Base-by-base conservation (phyloP, 306 rosid species). In the Quercus wislizeni region DNA sequence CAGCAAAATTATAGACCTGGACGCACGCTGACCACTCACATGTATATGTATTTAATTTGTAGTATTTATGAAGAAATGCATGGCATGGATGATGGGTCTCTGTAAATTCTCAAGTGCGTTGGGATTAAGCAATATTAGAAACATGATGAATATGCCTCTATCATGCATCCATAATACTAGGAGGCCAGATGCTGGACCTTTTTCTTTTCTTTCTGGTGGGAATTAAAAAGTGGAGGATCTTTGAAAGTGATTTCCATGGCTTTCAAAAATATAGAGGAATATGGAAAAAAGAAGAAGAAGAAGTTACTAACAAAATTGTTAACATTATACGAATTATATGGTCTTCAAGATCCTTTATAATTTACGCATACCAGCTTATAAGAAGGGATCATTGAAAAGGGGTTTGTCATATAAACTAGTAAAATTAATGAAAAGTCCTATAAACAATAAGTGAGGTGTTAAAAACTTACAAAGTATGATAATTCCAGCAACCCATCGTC, bases 401-500 rank as follows among this genome's bases (percentile, higher is more conserved):
- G 14, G 54, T 59, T 59, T 59, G 31, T 4, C 33, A 63, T 33
- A 65, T 18, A 10, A 65, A 9, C 71, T 68, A 21, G 27, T 33
- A 18, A 68, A 18, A 4, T 68, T 11, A 28, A 35, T n/a, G 52
- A 15, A 38, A 15, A 31, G 31, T 65, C 71, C 12, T 17, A 15
- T 25, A 28, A 30, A 28, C 23, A 28, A 17, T 6, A 5, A 21
- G 18, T 5, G 25, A 67, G 38, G 58, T 23, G 12, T 41, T 41
- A 41, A 41, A 8, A 41, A 41, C 94, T 90, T 93, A 96, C 99
- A 80, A 67, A 96, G 98, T 67, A 96, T 83, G 88, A 93, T 91
- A 59, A 64, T 91, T 85, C 90, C 99, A 72, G 98, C 99, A 79
- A 83, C 77, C 99, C 99, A 93, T 85, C 89, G 78, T 69, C 99